Evolutionary conservation across 2,329 filamentous ascomycete species (phyloP).

Genomic region (Colletotrichum musicola): DNA sequence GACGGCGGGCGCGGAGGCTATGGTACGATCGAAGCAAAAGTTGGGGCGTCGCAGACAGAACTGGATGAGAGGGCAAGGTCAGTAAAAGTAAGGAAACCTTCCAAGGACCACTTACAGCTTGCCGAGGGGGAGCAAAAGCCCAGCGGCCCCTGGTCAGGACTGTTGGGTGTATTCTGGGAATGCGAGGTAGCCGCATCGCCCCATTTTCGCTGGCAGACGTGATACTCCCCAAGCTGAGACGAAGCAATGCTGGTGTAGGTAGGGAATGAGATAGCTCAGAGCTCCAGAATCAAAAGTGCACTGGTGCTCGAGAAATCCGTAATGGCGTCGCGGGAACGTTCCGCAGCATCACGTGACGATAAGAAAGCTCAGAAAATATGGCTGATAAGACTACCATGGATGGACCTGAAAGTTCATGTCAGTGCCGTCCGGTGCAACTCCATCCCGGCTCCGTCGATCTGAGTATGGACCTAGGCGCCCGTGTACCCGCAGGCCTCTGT

Average conservation of each 20-base stretch:
- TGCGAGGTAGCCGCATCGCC: constrained; percentile 37
- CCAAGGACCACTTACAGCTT: constrained; percentile 7
- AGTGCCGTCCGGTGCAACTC: neutral
- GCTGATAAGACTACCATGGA: no score
- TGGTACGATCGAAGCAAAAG: constrained; percentile 3
- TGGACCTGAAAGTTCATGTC: neutral
- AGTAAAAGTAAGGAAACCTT: constrained; percentile 1
- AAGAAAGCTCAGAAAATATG: constrained; percentile 9
- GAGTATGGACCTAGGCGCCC: no score
- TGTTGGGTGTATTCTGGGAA: constrained; percentile 26
- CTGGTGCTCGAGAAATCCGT: no score
- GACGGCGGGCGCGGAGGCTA: neutral
- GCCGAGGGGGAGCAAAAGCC: neutral
- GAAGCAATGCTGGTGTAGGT: no score
- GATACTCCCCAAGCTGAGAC: neutral
- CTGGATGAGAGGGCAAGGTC: constrained; percentile 1
- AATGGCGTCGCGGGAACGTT: neutral
- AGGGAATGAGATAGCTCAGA: no score
- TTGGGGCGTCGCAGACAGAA: constrained; percentile 10
- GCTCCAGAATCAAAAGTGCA: no score
- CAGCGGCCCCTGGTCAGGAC: constrained; percentile 32
- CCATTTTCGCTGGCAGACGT: constrained; percentile 34
- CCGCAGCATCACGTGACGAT: constrained; percentile 30
- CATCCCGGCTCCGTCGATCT: neutral
- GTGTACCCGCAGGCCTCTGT: no score